These are phyloP conservation scores for Clathrospora elynae DNA, from an alignment of 2,329 filamentous ascomycete genomes.

Conservation along the genomic window DNA sequence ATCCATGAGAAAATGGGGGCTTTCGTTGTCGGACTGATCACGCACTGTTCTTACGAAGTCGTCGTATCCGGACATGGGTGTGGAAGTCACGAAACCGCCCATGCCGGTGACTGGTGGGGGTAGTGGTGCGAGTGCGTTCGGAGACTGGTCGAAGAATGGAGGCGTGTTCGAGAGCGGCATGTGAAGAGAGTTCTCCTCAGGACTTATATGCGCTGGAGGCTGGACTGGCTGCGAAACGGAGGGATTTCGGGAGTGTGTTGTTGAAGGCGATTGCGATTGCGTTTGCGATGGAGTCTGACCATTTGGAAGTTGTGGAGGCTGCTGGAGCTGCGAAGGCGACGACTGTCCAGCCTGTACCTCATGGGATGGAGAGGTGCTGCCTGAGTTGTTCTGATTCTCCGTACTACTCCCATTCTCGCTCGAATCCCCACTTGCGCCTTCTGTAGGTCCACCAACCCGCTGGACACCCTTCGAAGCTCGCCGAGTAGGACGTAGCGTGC, in stretches of 20 bases:
- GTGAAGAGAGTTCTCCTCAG: constrained; percentile 42
- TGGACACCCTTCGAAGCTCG: constrained; percentile 53
- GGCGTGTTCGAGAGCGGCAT: constrained; percentile 41
- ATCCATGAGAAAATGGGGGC: constrained; percentile 56
- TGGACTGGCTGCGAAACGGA: constrained; percentile 42
- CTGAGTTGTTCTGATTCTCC: constrained; percentile 40
- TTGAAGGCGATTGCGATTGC: constrained; percentile 42
- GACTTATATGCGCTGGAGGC: constrained; percentile 35
- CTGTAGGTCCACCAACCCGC: constrained; percentile 30
- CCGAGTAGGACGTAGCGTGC: constrained; percentile 54
- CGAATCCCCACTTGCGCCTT: constrained; percentile 38
- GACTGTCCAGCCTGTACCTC: constrained; percentile 27
- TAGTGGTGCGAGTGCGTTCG: constrained; percentile 45
- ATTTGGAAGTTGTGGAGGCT: constrained; percentile 20
- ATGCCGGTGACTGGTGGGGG: constrained; percentile 46
- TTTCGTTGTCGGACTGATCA: constrained; percentile 51
- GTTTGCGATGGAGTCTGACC: constrained; percentile 27
- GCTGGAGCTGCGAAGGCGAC: constrained; percentile 28
- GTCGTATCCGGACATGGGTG: constrained; percentile 54
- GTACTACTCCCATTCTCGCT: constrained; percentile 43
- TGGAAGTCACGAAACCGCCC: constrained; percentile 51
- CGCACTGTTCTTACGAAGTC: constrained; percentile 50
- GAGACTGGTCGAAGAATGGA: constrained; percentile 51
- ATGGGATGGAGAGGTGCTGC: constrained; percentile 43
- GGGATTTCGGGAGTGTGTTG: constrained; percentile 39